Evolutionary conservation across 495 filamentous ascomycete species (phyloP), one percentile per base, ranked within the genome.

Genomic region (Aspergillus avenaceus): DNA sequence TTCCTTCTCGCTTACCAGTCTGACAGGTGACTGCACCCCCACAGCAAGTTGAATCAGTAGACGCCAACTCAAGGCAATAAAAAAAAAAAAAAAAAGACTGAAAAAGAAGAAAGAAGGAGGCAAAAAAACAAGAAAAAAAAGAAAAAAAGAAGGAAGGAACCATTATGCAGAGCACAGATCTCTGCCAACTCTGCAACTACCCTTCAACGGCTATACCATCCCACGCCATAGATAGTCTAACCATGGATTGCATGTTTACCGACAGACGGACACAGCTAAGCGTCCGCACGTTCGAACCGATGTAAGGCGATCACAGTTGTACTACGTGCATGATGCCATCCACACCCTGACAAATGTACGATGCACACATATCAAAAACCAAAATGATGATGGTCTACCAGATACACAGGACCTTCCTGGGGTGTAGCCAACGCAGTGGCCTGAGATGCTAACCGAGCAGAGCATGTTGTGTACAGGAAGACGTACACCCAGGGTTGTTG

Each of bases 161-260:
- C n/a, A 21, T 18, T 34, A 25, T 13, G n/a, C 32, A 38, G 32
- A 38, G 45, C 45, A 47, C 45, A 47, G 45, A 37, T 38, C 31
- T 38, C 45, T 25, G 41, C 2, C 26, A 27, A 23, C 2, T 14
- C 45, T 38, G 29, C 29, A 12, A 23, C 27, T 12, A 11, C 26
- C 45, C 28, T 36, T 47, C 45, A 38, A 47, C 45, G 13, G 12
- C 25, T 45, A n/a, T 16, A 45, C 41, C 22, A 29, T 5, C 25
- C n/a, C 13, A 45, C 41, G 12, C 14, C 16, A 38, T 16, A 38
- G 7, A 38, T 14, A 19, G 13, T 38, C 21, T 38, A 38, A 38
- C 34, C 13, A 38, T 38, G 1, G 34, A 21, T 18, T 38, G 14
- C 34, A 38, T 19, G 16, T 6, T 19, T 21, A 38, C 34, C 16